A percentile compares a stretch with the other conserved stretches of the same genome.
These are phyloP conservation scores for Kodamaea neixiangensis DNA, from an alignment of 805 yeast genomes.

Conservation along the genomic window DNA sequence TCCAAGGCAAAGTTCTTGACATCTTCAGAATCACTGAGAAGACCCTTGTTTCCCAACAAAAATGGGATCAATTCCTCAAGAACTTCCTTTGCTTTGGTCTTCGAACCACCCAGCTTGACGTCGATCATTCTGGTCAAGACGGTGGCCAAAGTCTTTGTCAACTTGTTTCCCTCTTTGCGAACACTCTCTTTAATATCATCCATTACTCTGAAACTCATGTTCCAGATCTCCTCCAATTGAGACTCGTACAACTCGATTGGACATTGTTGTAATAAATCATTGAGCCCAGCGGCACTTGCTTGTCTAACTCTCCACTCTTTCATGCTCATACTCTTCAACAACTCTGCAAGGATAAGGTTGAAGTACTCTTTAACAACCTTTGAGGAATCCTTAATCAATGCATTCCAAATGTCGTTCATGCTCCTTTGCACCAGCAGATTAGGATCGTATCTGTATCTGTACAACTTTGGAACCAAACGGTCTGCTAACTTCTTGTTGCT, in stretches of 20 bases:
- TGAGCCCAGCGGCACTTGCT: conserved; percentile 74
- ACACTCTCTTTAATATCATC: conserved; percentile 96
- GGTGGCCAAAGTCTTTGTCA: conserved; percentile 68
- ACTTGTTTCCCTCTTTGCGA: conserved; percentile 70
- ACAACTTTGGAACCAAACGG: conserved; percentile 77
- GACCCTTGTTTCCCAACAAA: conserved; percentile 74
- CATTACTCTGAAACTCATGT: conserved; percentile 81
- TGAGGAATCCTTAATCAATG: conserved; percentile 62
- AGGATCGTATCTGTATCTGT: conserved; percentile 85
- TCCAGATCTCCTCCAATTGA: conserved; percentile 72
- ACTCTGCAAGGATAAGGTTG: conserved; percentile 60
- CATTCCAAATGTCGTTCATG: conserved; percentile 87
- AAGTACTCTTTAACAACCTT: conserved; percentile 55
- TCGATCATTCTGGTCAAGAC: conserved; percentile 60
- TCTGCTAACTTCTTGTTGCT: conserved; percentile 56
- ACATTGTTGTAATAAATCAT: conserved; percentile 66
- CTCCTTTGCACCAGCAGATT: conserved; percentile 69
- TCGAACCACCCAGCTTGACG: conserved; percentile 38
- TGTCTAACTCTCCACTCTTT: conserved; percentile 94
- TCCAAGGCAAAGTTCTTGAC: conserved; percentile 73
- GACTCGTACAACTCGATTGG: conserved; percentile 53
- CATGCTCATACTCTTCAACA: conserved; percentile 67
- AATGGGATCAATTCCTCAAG: conserved; percentile 71
- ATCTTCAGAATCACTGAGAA: conserved; percentile 84
- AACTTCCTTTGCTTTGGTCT: conserved; percentile 45